A percentile compares a stretch with the other conserved stretches of the same genome.
Evolutionary conservation across 768 basidiomycete species (phyloP).

Genomic region (Tylopilus plumbeoviolaceoides): DNA sequence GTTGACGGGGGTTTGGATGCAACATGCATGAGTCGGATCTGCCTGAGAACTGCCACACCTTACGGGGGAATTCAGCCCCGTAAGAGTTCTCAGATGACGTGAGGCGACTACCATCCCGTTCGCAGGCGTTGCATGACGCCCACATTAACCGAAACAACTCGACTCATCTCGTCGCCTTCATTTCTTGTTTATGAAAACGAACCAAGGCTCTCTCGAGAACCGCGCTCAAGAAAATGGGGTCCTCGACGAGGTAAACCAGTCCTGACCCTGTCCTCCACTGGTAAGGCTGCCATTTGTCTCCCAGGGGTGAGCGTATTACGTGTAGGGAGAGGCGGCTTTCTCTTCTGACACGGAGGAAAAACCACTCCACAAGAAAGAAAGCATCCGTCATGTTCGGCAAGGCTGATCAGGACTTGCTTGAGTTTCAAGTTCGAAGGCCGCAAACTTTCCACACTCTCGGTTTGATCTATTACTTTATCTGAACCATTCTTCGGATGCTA

Average conservation of each 20-base stretch:
- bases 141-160: conserved; percentile 19
- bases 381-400: conserved; percentile 31
- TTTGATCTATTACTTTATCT: conserved; percentile 33
- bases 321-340: conserved; percentile 14
- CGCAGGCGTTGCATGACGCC: conserved; percentile 12
- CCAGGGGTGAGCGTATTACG: conserved; percentile 21
- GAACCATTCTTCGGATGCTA: conserved; percentile 17
- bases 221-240: conserved; percentile 13
- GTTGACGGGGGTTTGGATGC: conserved; percentile 12
- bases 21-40: conserved; percentile 25
- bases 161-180: not conserved
- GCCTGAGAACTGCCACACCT: conserved; percentile 23
- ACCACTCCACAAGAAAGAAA: conserved; percentile 12
- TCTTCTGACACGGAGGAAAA: conserved; percentile 26
- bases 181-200: conserved; percentile 2
- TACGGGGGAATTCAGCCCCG: conserved; percentile 13
- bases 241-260: conserved; percentile 5
- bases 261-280: not conserved
- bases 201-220: not conserved
- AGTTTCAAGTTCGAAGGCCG: conserved; percentile 31
- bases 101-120: conserved; percentile 9
- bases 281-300: not conserved
- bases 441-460: conserved; percentile 27
- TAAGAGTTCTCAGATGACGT: conserved; percentile 19
- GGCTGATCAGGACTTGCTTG: conserved; percentile 19